These are phyloP conservation scores for Ceratocystis lukuohia DNA, from an alignment of 2,329 filamentous ascomycete species.

Conservation along the genomic window DNA sequence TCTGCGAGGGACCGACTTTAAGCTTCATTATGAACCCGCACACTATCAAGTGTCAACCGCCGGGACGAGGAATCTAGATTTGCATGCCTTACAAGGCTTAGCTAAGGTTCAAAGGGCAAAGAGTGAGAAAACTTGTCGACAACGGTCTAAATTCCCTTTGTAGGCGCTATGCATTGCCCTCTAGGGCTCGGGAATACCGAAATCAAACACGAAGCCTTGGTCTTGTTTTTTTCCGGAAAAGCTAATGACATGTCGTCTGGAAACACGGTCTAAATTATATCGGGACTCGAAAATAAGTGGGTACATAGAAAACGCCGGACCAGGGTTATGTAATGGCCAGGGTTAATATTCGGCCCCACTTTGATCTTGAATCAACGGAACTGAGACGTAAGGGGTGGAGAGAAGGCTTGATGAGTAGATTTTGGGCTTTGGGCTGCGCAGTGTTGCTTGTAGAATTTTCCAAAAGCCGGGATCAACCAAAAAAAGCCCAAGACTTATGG, in stretches of 20 bases:
- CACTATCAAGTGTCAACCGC: not conserved
- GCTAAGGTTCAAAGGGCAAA: not conserved
- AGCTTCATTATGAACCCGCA: not conserved
- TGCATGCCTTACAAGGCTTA: constrained; percentile 4
- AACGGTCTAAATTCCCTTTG: not conserved
- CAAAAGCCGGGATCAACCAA: too few species aligned
- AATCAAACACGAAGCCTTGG: not conserved
- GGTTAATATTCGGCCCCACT: not conserved
- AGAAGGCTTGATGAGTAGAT: not conserved
- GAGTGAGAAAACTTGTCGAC: not conserved
- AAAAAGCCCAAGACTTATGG: too few species aligned
- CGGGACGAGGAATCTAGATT: constrained; percentile 2
- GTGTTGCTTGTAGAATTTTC: not conserved
- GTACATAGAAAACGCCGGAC: not conserved
- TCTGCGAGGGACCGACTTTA: not conserved
- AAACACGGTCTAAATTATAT: not conserved
- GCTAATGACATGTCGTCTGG: constrained; percentile 1
- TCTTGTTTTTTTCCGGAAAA: not conserved
- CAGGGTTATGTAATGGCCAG: not conserved
- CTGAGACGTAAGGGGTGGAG: not conserved
- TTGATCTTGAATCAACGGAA: not conserved
- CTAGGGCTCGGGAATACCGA: not conserved
- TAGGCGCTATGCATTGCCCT: not conserved
- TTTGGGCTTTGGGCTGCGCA: not conserved
- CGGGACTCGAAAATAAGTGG: constrained; percentile 1